Evolutionary conservation across 805 yeast genomes (phyloP).

Genomic region (Yarrowia deformans): DNA sequence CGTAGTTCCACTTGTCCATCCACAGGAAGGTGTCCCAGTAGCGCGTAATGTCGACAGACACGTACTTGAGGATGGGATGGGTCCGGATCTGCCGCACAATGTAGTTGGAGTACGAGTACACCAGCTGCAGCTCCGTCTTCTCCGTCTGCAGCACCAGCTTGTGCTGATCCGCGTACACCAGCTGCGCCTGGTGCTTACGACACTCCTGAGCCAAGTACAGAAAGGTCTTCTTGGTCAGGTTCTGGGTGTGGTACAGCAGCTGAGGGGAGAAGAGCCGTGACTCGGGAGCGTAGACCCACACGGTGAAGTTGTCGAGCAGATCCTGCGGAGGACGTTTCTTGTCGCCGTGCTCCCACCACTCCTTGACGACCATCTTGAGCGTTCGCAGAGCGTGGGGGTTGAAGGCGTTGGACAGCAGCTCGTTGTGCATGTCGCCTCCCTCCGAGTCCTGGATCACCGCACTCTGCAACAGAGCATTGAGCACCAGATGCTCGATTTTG

Average conservation of each 20-base stretch:
- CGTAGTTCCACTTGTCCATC: conserved; percentile 91
- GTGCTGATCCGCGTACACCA: conserved; percentile 81
- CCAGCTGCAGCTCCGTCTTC: conserved; percentile 80
- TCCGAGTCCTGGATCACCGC: conserved; percentile 85
- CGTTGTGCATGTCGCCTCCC: conserved; percentile 52
- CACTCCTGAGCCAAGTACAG: conserved; percentile 83
- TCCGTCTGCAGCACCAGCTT: conserved; percentile 74
- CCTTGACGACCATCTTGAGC: conserved; percentile 75
- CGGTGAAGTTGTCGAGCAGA: conserved; percentile 77
- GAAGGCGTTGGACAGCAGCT: conserved; percentile 82
- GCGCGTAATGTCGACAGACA: conserved; percentile 74
- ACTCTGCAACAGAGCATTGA: conserved; percentile 87
- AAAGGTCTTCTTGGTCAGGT: conserved; percentile 80
- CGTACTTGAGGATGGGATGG: conserved; percentile 79
- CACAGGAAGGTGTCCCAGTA: conserved; percentile 95
- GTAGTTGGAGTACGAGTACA: conserved; percentile 90
- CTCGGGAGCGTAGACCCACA: conserved; percentile 83
- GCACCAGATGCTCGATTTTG: conserved; percentile 76
- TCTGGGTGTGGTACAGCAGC: conserved; percentile 86
- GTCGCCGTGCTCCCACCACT: conserved; percentile 94
- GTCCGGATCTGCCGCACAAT: conserved; percentile 77
- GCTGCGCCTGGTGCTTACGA: conserved; percentile 74
- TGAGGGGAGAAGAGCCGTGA: conserved; percentile 79
- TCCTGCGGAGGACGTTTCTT: conserved; percentile 76
- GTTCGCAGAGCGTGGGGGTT: conserved; percentile 75